Evolutionary conservation across 331 rosid species (phyloP).

Genomic region (Rosa hybrid): DNA sequence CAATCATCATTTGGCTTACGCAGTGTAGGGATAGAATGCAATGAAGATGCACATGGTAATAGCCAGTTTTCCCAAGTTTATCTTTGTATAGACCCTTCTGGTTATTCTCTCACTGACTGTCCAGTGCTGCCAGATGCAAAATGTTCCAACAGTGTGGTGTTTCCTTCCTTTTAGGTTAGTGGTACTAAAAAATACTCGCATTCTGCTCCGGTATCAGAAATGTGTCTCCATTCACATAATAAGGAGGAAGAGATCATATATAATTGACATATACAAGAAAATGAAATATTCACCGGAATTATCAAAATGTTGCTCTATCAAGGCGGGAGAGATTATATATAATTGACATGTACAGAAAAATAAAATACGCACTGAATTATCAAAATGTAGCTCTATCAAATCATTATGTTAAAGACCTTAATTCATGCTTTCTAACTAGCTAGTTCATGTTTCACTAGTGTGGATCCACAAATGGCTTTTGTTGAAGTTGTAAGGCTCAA

Average conservation of each 20-base stretch:
- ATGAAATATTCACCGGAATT: too few relatives aligned
- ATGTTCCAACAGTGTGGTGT: conserved; percentile 44
- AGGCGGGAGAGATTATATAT: too few relatives aligned
- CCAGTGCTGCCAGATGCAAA: conserved; percentile 45
- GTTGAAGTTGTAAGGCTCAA: background rate
- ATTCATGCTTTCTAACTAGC: background rate
- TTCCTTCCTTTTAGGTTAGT: conserved; percentile 25
- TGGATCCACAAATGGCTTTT: background rate
- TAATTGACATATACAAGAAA: too few relatives aligned
- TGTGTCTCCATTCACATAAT: too few relatives aligned
- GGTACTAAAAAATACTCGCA: background rate
- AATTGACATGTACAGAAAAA: too few relatives aligned
- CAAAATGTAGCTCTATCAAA: background rate
- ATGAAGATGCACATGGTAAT: conserved; percentile 42
- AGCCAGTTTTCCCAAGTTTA: conserved; percentile 63
- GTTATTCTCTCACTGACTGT: conserved; percentile 40
- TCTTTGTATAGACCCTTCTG: conserved; percentile 59
- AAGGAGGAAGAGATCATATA: too few relatives aligned
- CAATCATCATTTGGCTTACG: conserved; percentile 30
- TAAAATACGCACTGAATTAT: too few relatives aligned
- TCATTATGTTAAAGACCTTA: background rate
- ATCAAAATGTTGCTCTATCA: background rate
- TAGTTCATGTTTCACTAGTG: background rate
- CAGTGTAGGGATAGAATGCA: conserved; percentile 51
- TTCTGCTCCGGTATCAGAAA: too few relatives aligned